Percentiles rank a stretch among this genome's conserved stretches.
Conservation (phyloP, 75 land plant species). For the Azolla pinnata region DNA sequence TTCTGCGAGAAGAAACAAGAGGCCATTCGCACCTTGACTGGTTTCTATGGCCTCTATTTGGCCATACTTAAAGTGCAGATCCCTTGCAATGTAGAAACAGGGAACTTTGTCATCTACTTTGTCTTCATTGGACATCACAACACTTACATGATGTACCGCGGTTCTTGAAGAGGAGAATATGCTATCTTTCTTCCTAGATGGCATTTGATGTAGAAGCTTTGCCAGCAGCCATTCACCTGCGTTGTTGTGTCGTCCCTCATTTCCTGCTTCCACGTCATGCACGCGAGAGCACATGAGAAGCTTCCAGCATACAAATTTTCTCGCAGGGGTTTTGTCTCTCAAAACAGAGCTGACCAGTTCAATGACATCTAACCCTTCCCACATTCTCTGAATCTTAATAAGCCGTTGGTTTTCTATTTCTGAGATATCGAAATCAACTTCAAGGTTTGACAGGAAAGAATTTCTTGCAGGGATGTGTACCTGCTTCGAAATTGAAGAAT, state of each 20-base stretch:
- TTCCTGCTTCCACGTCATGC: neutral
- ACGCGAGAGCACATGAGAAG: constrained; percentile 40
- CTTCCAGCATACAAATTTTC: constrained; percentile 72
- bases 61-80: constrained; percentile 11
- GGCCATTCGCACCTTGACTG: constrained; percentile 41
- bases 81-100: constrained; percentile 39
- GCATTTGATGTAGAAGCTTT: constrained; percentile 39
- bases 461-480: too few species aligned
- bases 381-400: constrained; percentile 39
- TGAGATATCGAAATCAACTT: constrained; percentile 31
- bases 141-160: constrained; percentile 34
- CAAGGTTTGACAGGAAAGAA: neutral
- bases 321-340: constrained; percentile 30
- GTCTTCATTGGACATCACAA: constrained; percentile 10
- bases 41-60: constrained; percentile 7
- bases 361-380: constrained; percentile 57
- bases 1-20: constrained; percentile 51
- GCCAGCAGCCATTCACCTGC: constrained; percentile 58
- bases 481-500: neutral
- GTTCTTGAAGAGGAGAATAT: constrained; percentile 30
- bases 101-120: constrained; percentile 11
- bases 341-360: constrained; percentile 41
- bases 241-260: constrained; percentile 6
- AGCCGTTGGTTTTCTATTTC: constrained; percentile 35
- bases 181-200: constrained; percentile 18